Conservation (phyloP, 495 filamentous ascomycete species). For the Cercophora scortea region DNA sequence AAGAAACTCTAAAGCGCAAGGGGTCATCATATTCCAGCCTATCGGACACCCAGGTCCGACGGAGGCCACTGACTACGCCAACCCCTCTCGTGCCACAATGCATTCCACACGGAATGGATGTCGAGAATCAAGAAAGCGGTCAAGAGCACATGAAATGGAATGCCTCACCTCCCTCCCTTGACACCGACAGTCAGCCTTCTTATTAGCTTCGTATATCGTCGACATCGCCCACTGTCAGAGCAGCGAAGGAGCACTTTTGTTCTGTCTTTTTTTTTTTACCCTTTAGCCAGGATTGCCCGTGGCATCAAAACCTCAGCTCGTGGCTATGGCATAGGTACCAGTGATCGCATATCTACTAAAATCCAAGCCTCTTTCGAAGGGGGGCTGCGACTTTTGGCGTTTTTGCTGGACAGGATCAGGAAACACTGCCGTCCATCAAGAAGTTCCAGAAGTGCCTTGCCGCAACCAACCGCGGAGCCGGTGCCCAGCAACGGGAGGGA, state of each 20-base stretch:
- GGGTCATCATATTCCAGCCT: constrained; percentile 1
- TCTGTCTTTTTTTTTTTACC: too few species aligned
- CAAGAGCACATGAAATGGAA: constrained; percentile 1
- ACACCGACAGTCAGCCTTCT: too few species aligned
- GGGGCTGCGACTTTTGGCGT: neutral
- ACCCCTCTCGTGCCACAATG: constrained; percentile 10
- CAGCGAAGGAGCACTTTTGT: too few species aligned
- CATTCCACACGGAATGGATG: neutral
- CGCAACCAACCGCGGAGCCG: neutral
- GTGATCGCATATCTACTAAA: neutral
- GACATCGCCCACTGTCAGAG: too few species aligned
- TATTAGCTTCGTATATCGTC: too few species aligned
- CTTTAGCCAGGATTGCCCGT: neutral
- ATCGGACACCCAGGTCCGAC: constrained; percentile 14
- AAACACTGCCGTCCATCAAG: too few species aligned
- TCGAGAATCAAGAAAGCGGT: constrained; percentile 10
- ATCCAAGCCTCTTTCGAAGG: neutral
- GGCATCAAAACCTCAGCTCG: neutral
- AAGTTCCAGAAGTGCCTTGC: too few species aligned
- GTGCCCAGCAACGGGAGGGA: constrained; percentile 3
- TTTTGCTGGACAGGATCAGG: neutral
- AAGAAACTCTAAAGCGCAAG: neutral
- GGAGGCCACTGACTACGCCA: neutral
- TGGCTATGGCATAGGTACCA: neutral
- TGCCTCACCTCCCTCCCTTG: too few species aligned